phyloP scores from a whole-genome alignment of 441 rosid species.

The Pelargonium fulgidum region DNA sequence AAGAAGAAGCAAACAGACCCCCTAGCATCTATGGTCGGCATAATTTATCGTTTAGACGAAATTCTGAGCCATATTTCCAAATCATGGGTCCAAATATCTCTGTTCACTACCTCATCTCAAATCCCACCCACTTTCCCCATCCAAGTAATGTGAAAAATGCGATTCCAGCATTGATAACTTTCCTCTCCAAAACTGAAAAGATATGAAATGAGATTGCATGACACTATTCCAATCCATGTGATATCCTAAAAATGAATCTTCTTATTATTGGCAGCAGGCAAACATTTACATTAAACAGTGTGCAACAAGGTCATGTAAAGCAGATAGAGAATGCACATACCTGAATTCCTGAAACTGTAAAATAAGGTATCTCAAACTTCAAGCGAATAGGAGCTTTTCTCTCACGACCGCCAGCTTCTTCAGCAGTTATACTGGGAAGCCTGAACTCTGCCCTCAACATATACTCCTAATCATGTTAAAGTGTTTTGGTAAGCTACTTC shows the following conservation, averaged over 20 bases:
- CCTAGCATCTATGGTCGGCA: no score
- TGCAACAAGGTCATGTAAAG: neutral
- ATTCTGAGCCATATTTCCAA: neutral
- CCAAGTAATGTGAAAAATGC: no score
- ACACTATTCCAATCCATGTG: no score
- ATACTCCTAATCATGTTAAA: slow-evolving; percentile 52
- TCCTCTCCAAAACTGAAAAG: no score
- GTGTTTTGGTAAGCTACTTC: slow-evolving; percentile 10
- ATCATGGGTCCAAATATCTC: neutral
- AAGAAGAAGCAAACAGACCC: neutral
- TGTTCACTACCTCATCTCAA: no score
- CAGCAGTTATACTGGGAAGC: slow-evolving; percentile 92
- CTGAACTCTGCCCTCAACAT: slow-evolving; percentile 95
- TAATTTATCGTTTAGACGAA: neutral
- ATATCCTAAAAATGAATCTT: no score
- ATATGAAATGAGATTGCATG: no score
- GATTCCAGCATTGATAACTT: no score
- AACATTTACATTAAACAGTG: no score
- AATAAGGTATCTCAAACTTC: slow-evolving; percentile 96
- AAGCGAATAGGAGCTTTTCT: slow-evolving; percentile 95
- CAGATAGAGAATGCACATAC: slow-evolving; percentile 16
- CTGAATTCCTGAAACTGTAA: slow-evolving; percentile 96
- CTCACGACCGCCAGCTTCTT: slow-evolving; percentile 69
- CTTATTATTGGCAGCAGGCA: no score
- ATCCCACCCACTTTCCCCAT: no score